phyloP scores from a whole-genome alignment of 345 rosid genomes.

The Turnera subulata region DNA sequence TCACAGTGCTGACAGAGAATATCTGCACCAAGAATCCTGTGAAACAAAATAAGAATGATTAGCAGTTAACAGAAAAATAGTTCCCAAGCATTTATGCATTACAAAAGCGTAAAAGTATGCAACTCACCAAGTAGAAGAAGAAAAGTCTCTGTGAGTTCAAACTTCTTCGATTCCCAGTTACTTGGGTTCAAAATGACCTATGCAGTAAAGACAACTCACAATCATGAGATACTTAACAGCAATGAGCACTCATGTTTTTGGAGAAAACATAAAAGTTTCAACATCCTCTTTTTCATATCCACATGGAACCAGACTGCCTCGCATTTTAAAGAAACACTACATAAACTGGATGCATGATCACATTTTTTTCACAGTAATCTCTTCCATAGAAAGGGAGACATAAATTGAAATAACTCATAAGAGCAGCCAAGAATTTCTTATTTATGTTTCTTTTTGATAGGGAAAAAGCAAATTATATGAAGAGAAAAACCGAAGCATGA shows the following conservation, averaged over 20 bases:
- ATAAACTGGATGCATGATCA: no score
- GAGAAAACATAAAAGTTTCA: background rate
- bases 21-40: slow-evolving; percentile 49
- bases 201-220: slow-evolving; percentile 1
- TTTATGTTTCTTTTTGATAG: no score
- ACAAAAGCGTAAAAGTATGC: background rate
- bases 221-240: background rate
- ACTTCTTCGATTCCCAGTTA: slow-evolving; percentile 33
- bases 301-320: no score
- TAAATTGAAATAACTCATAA: no score
- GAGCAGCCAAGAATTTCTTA: no score
- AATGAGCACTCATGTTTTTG: background rate
- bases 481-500: no score
- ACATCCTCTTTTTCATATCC: background rate
- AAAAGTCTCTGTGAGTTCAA: slow-evolving; percentile 30
- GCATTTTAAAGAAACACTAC: no score
- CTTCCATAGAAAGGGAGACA: no score
- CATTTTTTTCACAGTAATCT: no score
- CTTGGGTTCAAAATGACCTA: slow-evolving; percentile 28
- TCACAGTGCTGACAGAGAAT: slow-evolving; percentile 27
- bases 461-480: no score
- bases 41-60: background rate
- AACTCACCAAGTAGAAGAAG: slow-evolving; percentile 41
- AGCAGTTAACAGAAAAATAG: background rate
- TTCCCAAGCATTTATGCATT: background rate